These are phyloP conservation scores for Orobanche coerulescens DNA, from an alignment of 257 asterid genomes.

Conservation along the genomic window DNA sequence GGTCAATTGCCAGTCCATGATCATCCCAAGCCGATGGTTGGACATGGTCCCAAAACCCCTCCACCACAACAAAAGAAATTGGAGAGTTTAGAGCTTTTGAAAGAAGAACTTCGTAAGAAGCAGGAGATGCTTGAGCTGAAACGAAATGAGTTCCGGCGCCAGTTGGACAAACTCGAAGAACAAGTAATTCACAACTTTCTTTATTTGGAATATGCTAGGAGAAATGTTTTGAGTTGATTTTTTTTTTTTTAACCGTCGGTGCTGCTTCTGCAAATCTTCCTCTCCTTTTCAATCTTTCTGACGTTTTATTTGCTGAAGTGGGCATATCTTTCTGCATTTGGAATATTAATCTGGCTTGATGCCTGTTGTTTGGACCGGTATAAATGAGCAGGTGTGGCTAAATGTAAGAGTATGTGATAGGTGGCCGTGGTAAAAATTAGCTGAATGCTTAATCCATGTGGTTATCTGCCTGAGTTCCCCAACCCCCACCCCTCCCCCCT, in stretches of 20 bases:
- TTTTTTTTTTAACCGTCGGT: neutral
- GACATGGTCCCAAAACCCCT: constrained; percentile 50
- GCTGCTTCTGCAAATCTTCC: neutral
- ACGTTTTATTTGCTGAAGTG: constrained; percentile 3
- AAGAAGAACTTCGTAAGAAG: constrained; percentile 92
- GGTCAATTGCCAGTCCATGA: constrained; percentile 35
- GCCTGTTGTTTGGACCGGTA: constrained; percentile 1
- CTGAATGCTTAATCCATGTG: neutral
- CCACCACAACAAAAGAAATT: constrained; percentile 65
- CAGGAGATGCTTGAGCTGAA: constrained; percentile 96
- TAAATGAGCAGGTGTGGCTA: constrained; percentile 2
- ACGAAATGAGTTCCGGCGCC: constrained; percentile 66
- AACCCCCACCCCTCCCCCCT: no score
- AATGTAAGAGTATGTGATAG: neutral
- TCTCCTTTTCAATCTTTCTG: neutral
- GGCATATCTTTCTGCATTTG: neutral
- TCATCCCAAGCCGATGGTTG: constrained; percentile 34
- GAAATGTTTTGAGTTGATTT: neutral
- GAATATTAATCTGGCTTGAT: constrained; percentile 1
- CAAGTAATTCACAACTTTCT: constrained; percentile 47
- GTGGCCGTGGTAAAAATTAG: neutral
- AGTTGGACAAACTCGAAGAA: constrained; percentile 70
- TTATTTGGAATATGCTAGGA: constrained; percentile 11
- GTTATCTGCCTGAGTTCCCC: neutral
- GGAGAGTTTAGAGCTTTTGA: constrained; percentile 76